These are phyloP conservation scores for Lepidium africanum DNA, from an alignment of 345 rosid genomes.

Conservation along the genomic window DNA sequence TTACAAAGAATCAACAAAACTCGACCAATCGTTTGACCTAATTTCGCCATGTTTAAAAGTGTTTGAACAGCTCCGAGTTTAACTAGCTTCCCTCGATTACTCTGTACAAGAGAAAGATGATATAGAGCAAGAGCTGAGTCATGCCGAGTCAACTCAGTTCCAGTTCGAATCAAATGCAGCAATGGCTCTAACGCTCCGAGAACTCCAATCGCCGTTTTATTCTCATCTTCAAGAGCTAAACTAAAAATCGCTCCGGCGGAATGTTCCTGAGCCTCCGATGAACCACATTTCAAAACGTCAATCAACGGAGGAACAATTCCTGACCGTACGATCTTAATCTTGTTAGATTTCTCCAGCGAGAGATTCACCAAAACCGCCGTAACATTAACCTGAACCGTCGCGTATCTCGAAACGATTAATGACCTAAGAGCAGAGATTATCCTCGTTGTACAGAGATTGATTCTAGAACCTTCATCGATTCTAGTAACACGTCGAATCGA, in stretches of 20 bases:
- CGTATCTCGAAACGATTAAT: constrained; percentile 50
- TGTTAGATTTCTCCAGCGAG: constrained; percentile 60
- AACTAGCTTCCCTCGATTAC: constrained; percentile 56
- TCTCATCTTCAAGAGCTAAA: constrained; percentile 66
- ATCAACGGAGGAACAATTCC: constrained; percentile 69
- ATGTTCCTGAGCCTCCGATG: constrained; percentile 69
- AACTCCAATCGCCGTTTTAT: constrained; percentile 81
- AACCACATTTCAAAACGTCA: constrained; percentile 63
- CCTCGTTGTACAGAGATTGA: constrained; percentile 44
- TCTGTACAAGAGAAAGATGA: constrained; percentile 64
- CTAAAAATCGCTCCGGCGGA: constrained; percentile 76
- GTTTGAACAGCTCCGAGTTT: constrained; percentile 54
- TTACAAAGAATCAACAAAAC: constrained; percentile 49
- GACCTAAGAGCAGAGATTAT: constrained; percentile 45
- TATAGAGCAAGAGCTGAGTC: constrained; percentile 86
- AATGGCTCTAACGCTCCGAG: constrained; percentile 80
- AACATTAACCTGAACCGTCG: constrained; percentile 53
- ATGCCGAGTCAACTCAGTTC: constrained; percentile 50
- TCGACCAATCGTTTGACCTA: constrained; percentile 45
- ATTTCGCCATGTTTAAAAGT: constrained; percentile 47
- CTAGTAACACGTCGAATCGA: constrained; percentile 52
- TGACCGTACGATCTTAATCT: constrained; percentile 73
- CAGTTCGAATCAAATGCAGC: constrained; percentile 48
- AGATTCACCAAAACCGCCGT: constrained; percentile 75
- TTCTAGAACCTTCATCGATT: constrained; percentile 38